Base-by-base conservation (phyloP, 306 rosid genomes). In the Prunus campanulata region DNA sequence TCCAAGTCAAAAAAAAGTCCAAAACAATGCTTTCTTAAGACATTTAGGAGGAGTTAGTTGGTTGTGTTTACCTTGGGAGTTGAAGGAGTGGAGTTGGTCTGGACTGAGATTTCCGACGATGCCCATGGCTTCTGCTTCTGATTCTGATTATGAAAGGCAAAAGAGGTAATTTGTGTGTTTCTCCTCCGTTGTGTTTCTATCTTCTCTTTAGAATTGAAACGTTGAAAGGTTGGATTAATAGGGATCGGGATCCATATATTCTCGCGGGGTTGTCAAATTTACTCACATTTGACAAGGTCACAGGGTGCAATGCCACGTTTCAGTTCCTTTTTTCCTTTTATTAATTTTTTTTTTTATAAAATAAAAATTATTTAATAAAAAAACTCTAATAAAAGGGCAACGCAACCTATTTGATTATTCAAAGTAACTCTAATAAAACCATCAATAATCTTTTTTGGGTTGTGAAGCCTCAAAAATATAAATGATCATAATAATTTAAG, bases 31-130 rank as follows among this genome's bases (percentile, higher is more conserved):
- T 27, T 11, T 57, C 63, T 57, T 20, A 1, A 29, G 29, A 56
- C 5, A 10, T n/a, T 56, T 9, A 12, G 63, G 24, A 14, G 62
- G 10, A 20, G 22, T 0, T 9, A 56, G 62, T 55, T 55, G 68
- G 68, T 29, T 62, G 44, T 6, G 3, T 67, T 78, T 35, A 88
- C 98, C 98, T 78, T 93, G 87, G 76, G 96, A 86, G 44, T 87
- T 32, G 88, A 89, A 91, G 85, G 50, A 89, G 60, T 83, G 79
- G 9, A 91, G 87, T 81, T 91, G 93, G 15, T 88, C 85, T 0
- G 82, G 39, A 67, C 72, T 84, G 24, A 91, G 95, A 74, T 70
- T 83, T 25, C 91, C 89, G 13, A 48, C 74, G 84, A 84, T 50
- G 42, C 82, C 89, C 93, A 85, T 88, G 25, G 79, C n/a, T 2